phyloP scores from a whole-genome alignment of 1,284 basidiomycete species.

The Microbotryomycetes sp. region DNA sequence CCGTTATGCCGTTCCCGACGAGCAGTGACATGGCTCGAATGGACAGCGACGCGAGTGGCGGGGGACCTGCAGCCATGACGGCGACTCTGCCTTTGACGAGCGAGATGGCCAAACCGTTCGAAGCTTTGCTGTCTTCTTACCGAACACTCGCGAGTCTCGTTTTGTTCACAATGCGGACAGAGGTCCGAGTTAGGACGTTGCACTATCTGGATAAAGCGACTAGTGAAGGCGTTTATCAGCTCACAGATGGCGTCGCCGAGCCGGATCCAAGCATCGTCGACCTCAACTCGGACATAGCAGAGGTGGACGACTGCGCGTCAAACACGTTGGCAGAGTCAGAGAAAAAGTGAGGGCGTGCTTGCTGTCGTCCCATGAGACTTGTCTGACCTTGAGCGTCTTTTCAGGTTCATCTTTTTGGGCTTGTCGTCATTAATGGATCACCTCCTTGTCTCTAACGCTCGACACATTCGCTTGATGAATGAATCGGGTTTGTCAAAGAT shows the following conservation, averaged over 20 bases:
- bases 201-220: conserved; percentile 60
- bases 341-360: conserved; percentile 62
- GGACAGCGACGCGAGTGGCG: background rate
- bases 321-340: conserved; percentile 57
- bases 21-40: background rate
- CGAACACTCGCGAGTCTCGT: conserved; percentile 78
- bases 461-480: conserved; percentile 64
- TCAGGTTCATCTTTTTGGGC: conserved; percentile 78
- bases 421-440: conserved; percentile 81
- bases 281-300: conserved; percentile 71
- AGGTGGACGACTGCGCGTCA: conserved; percentile 64
- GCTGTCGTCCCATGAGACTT: conserved; percentile 1
- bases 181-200: conserved; percentile 76
- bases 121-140: conserved; percentile 81
- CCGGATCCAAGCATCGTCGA: conserved; percentile 86
- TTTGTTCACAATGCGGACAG: conserved; percentile 79
- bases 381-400: background rate
- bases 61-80: conserved; percentile 41
- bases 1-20: background rate
- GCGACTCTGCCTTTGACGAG: conserved; percentile 61
- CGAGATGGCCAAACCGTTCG: conserved; percentile 82
- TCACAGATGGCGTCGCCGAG: conserved; percentile 74
- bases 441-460: conserved; percentile 67
- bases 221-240: conserved; percentile 66
- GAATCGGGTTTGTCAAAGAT: conserved; percentile 78